Evolutionary conservation across 768 basidiomycete genomes (phyloP).

Genomic region (Macrocybe gigantea): DNA sequence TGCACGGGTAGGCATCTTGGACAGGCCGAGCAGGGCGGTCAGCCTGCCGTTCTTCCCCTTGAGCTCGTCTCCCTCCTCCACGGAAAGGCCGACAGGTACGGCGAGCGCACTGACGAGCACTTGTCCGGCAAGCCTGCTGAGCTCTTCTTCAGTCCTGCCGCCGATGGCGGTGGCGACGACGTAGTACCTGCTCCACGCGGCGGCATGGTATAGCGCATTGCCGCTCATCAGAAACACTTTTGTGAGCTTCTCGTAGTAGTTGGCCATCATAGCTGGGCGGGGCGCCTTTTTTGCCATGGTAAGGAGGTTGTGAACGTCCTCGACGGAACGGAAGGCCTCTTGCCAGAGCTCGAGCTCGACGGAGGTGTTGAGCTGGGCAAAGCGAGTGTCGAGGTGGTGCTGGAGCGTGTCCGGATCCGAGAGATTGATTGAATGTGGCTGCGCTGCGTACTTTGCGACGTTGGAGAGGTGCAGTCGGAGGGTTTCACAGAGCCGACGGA

Average conservation of each 20-base stretch:
- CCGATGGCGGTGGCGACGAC: slow-evolving; percentile 65
- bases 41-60: slow-evolving; percentile 71
- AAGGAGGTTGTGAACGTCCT: slow-evolving; percentile 95
- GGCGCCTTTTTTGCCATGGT: slow-evolving; percentile 91
- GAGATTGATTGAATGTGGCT: slow-evolving; percentile 91
- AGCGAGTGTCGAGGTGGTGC: slow-evolving; percentile 94
- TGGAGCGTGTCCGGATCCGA: slow-evolving; percentile 92
- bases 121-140: slow-evolving; percentile 78
- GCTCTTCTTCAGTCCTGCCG: slow-evolving; percentile 72
- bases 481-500: slow-evolving; percentile 94
- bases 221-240: slow-evolving; percentile 95
- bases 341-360: slow-evolving; percentile 99
- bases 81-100: slow-evolving; percentile 73
- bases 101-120: slow-evolving; percentile 91
- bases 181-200: slow-evolving; percentile 89
- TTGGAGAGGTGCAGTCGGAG: slow-evolving; percentile 92
- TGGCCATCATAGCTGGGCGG: slow-evolving; percentile 94
- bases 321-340: slow-evolving; percentile 96
- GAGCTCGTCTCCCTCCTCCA: slow-evolving; percentile 38
- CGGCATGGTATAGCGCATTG: slow-evolving; percentile 93
- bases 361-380: slow-evolving; percentile 92
- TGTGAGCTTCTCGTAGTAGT: slow-evolving; percentile 97
- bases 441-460: slow-evolving; percentile 92
- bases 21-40: slow-evolving; percentile 79
- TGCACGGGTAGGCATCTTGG: slow-evolving; percentile 80